Base-by-base conservation (phyloP, 345 rosid genomes). In the Aethionema arabicum region DNA sequence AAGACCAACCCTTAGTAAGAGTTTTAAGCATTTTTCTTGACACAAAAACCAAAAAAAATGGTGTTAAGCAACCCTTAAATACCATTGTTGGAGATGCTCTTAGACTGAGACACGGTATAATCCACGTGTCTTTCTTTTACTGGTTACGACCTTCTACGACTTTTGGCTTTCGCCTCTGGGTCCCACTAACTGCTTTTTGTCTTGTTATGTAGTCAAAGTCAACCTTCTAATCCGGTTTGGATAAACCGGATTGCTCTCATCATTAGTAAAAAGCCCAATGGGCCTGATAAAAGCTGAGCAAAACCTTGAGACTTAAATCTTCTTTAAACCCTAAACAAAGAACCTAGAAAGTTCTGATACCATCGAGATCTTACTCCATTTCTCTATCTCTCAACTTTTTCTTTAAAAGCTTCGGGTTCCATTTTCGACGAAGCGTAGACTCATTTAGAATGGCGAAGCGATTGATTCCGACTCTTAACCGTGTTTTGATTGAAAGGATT, bases 401-500 rank as follows among this genome's bases (percentile, higher is more conserved):
- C 33, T 21, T 21, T 42, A 11, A 42, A 6, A 46, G 4, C 29
- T 14, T 44, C 10, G 27, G 27, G 8, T 41, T 11, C 3, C 3
- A 42, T 2, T 12, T n/a, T 5, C 12, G 7, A 47, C 30, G 31
- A 46, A 15, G 49, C 49, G 1, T 7, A 44, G 27, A 14, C 29
- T 44, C 11, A 11, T 11, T 1, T 14, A 30, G 55, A 52, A 85
- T 85, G 91, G 88, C 88, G 10, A 85, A 59, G 79, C 85, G 91
- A 53, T 66, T 85, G 77, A 68, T 85, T 59, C 91, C 88, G 29
- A 45, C 85, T 2, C 72, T 85, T 16, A 83, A 81, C 47, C 84
- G 91, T 29, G 67, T 85, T 36, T 54, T 85, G 68, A 70, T 83
- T 35, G 91, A 85, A 80, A 85, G 83, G 64, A 76, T 85, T 15